Evolutionary conservation across 176 grass and related monocot species (phyloP), one percentile per base, ranked within the genome.

Genomic region (Aegilops sharonensis): DNA sequence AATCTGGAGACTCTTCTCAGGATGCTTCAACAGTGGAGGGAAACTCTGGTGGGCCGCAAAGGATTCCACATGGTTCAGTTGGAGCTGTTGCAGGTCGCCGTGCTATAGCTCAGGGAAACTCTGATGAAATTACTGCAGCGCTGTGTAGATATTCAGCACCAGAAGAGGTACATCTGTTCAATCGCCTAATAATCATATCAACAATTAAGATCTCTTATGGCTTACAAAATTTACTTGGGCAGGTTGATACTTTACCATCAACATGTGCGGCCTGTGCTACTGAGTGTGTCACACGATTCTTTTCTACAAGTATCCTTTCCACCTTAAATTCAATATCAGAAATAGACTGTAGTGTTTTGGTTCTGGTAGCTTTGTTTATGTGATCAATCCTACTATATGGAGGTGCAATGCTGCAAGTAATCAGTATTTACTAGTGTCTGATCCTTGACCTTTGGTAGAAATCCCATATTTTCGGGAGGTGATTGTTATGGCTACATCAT

Each of bases 381-480:
- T 84, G 54, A 78, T 76, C 24, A 68, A 42, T 24, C 52, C 31
- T 4, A 13, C 50, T 60, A 30, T 61, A 24, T 68, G 62, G 8
- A 68, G 50, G 8, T 30, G 25, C 27, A 66, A 42, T 29, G 23
- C 68, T 88, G 77, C 70, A 64, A 66, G 48, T 59, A 56, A 72
- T 43, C 11, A 35, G 54, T 75, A 67, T 78, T 60, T 92, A 10
- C 24, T 68, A 77, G 62, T 66, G 14, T 75, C 66, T 70, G 43
- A 81, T 69, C 90, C 74, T 92, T 85, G 15, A 86, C 72, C 21
- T 89, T 74, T 77, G 39, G 57, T 80, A 98, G 95, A 98, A 90
- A 98, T 98, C 81, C 95, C 95, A 83, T 98, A 98, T 84, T 98
- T 98, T 62, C 83, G 86, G 34, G 91, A 98, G 39, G 95, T 98